Conservation (phyloP, 2,329 filamentous ascomycete species). For the Ophiognomonia clavigignenti-juglandacearum region DNA sequence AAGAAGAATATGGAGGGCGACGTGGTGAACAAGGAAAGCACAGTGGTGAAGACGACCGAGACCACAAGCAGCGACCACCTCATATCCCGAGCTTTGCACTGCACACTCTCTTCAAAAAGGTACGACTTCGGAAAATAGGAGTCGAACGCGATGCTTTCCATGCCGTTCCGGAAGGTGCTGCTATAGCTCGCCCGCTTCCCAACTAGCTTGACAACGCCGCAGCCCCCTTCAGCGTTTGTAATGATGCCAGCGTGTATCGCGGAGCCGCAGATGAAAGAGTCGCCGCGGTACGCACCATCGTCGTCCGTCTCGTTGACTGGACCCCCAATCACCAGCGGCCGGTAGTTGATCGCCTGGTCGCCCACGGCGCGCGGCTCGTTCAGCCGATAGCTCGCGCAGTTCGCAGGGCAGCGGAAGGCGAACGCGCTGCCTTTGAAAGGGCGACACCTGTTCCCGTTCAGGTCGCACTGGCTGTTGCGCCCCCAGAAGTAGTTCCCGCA, state of each 20-base stretch:
- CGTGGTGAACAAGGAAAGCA: slow-evolving; percentile 77
- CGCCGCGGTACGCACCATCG: slow-evolving; percentile 69
- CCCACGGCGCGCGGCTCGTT: slow-evolving; percentile 74
- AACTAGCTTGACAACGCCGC: slow-evolving; percentile 66
- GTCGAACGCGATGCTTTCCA: slow-evolving; percentile 72
- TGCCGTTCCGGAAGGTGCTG: slow-evolving; percentile 64
- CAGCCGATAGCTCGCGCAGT: slow-evolving; percentile 60
- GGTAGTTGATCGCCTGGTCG: slow-evolving; percentile 60
- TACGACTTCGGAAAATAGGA: slow-evolving; percentile 89
- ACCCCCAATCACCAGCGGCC: slow-evolving; percentile 64
- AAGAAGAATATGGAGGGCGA: slow-evolving; percentile 81
- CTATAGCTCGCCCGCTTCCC: slow-evolving; percentile 63
- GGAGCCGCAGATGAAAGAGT: slow-evolving; percentile 73
- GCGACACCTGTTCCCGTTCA: slow-evolving; percentile 70
- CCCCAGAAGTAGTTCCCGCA: slow-evolving; percentile 70
- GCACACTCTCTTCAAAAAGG: slow-evolving; percentile 63
- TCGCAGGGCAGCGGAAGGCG: slow-evolving; percentile 70
- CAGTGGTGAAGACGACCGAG: slow-evolving; percentile 71
- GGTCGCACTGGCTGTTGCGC: slow-evolving; percentile 64
- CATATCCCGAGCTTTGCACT: slow-evolving; percentile 68
- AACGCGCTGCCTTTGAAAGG: slow-evolving; percentile 68
- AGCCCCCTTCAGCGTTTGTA: slow-evolving; percentile 62
- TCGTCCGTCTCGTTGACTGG: slow-evolving; percentile 37
- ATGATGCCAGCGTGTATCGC: slow-evolving; percentile 73
- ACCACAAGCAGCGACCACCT: slow-evolving; percentile 81